Conservation (phyloP, 2,329 filamentous ascomycete species). For the Phoma herbarum region DNA sequence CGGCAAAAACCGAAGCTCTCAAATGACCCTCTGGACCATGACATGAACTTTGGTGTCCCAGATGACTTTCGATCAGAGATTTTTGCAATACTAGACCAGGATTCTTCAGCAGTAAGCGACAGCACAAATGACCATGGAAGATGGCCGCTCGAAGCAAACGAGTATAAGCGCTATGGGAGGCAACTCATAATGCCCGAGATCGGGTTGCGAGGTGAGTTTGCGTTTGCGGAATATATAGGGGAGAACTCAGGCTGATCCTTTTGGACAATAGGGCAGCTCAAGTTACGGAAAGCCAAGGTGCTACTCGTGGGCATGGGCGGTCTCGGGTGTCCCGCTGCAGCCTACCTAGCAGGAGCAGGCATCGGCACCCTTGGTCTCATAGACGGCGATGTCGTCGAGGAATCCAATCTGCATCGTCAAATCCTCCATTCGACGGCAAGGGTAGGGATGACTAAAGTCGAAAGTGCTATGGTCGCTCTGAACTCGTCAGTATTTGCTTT, state of each 20-base stretch:
- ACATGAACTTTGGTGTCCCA: conserved; percentile 53
- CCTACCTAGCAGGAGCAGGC: conserved; percentile 91
- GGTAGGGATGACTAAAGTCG: conserved; percentile 80
- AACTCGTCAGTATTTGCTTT: conserved; percentile 52
- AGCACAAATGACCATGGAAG: conserved; percentile 10
- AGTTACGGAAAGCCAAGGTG: conserved; percentile 73
- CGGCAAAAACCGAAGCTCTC: conserved; percentile 30
- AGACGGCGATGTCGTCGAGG: conserved; percentile 87
- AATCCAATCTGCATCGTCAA: conserved; percentile 92
- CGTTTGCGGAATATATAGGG: no score
- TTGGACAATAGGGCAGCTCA: conserved; percentile 72
- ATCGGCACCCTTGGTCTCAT: conserved; percentile 83
- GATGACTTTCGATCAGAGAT: conserved; percentile 56
- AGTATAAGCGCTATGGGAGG: conserved; percentile 87
- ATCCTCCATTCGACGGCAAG: conserved; percentile 77
- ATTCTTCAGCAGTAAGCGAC: background rate
- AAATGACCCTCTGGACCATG: conserved; percentile 43
- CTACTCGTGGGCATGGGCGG: conserved; percentile 89
- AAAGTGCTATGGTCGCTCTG: conserved; percentile 66
- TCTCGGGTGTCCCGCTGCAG: conserved; percentile 87
- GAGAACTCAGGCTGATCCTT: background rate
- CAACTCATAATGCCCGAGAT: conserved; percentile 89
- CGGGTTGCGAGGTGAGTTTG: conserved; percentile 71
- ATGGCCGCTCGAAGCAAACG: conserved; percentile 75
- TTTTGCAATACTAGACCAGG: conserved; percentile 47